phyloP scores from a whole-genome alignment of 2,329 filamentous ascomycete species.

The Fusarium devonianum region DNA sequence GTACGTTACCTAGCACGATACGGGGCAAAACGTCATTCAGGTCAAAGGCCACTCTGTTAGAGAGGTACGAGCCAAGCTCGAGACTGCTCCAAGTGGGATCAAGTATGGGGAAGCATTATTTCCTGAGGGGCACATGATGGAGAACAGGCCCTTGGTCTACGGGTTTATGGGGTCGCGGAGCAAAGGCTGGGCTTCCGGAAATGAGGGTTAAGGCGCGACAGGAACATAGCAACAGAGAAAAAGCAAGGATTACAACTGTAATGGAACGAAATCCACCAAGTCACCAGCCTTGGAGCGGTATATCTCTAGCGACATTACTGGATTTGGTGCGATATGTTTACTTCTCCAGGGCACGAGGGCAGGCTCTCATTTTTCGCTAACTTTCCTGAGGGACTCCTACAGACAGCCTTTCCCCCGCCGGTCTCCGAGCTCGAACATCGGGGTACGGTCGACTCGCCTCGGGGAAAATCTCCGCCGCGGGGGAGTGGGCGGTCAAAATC shows the following conservation, averaged over 20 bases:
- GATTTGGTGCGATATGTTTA: not conserved
- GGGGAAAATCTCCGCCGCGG: conserved; percentile 23
- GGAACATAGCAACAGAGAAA: not conserved
- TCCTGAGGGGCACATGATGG: conserved; percentile 32
- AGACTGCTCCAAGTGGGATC: conserved; percentile 29
- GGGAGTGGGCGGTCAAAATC: conserved; percentile 1
- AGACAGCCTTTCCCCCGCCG: conserved; percentile 25
- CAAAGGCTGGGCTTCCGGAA: conserved; percentile 5
- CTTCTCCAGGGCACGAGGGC: not conserved
- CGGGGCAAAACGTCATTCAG: conserved; percentile 32
- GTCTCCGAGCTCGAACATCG: conserved; percentile 36
- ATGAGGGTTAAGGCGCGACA: conserved; percentile 8
- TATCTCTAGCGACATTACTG: not conserved
- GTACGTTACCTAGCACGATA: not conserved
- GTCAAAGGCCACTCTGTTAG: conserved; percentile 20
- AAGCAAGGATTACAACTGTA: not conserved
- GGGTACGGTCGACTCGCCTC: conserved; percentile 33
- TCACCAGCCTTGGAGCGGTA: conserved; percentile 3
- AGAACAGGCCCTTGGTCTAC: too few relatives aligned
- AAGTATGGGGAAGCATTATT: conserved; percentile 32
- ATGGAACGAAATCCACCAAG: not conserved
- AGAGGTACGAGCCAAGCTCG: conserved; percentile 3
- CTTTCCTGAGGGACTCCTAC: too few relatives aligned
- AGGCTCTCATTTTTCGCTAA: too few relatives aligned
- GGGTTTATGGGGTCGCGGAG: conserved; percentile 25